Conservation (phyloP, 805 yeast species). For the Cyberlindnera euphorbiae region DNA sequence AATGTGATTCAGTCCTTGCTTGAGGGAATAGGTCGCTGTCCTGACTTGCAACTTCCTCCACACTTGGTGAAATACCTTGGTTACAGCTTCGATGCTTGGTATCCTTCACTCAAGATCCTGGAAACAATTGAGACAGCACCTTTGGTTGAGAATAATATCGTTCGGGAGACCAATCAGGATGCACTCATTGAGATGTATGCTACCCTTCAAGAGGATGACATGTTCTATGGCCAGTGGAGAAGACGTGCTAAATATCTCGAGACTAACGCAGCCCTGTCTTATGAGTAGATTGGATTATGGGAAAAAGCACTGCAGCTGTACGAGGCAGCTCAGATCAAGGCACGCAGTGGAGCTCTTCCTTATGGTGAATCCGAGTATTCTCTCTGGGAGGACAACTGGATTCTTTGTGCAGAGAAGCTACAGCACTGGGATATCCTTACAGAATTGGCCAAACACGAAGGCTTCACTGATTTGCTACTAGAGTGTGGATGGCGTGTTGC, state of each 20-base stretch:
- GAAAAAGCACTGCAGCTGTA: slow-evolving; percentile 89
- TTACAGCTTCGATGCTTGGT: slow-evolving; percentile 85
- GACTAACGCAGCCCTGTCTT: slow-evolving; percentile 88
- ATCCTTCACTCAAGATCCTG: slow-evolving; percentile 76
- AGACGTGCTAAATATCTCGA: slow-evolving; percentile 91
- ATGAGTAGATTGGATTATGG: slow-evolving; percentile 94
- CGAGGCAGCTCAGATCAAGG: slow-evolving; percentile 95
- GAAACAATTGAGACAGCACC: slow-evolving; percentile 65
- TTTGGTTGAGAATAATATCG: slow-evolving; percentile 61
- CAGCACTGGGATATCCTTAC: slow-evolving; percentile 98
- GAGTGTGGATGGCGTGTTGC: slow-evolving; percentile 99
- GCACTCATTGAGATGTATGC: slow-evolving; percentile 88
- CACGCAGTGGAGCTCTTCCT: slow-evolving; percentile 91
- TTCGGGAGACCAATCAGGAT: slow-evolving; percentile 81
- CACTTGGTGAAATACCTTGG: slow-evolving; percentile 88
- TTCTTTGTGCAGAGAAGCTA: slow-evolving; percentile 89
- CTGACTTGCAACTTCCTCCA: slow-evolving; percentile 81
- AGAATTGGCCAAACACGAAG: slow-evolving; percentile 95
- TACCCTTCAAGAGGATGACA: slow-evolving; percentile 85
- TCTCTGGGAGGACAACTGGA: slow-evolving; percentile 99
- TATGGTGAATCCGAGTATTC: slow-evolving; percentile 93
- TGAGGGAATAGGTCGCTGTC: slow-evolving; percentile 76
- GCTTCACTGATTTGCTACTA: slow-evolving; percentile 87
- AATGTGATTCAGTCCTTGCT: slow-evolving; percentile 82
- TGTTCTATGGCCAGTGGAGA: slow-evolving; percentile 98